Evolutionary conservation across 164 flowering plant genomes (phyloP).

Genomic region (Chimonanthus salicifolius): DNA sequence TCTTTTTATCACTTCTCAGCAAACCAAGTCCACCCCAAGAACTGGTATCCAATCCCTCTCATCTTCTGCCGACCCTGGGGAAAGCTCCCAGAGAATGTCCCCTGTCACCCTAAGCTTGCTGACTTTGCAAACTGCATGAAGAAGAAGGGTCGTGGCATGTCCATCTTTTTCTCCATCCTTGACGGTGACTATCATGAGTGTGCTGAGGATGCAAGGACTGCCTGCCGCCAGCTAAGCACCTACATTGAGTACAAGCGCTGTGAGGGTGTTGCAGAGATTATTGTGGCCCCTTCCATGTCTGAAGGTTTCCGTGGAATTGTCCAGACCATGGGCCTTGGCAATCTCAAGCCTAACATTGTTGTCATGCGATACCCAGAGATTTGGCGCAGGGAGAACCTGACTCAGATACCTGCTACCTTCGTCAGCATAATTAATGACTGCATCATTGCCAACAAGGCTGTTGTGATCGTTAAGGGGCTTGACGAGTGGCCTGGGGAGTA

Average conservation of each 20-base stretch:
- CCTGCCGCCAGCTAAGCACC: slow-evolving; percentile 70
- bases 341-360: slow-evolving; percentile 94
- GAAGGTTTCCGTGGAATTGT: slow-evolving; percentile 95
- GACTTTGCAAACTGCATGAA: slow-evolving; percentile 99
- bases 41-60: slow-evolving; percentile 98
- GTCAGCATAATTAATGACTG: slow-evolving; percentile 95
- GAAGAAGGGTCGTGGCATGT: slow-evolving; percentile 99
- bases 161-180: slow-evolving; percentile 81
- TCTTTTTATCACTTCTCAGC: slow-evolving; percentile 48
- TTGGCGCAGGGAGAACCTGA: slow-evolving; percentile 94
- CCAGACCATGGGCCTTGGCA: slow-evolving; percentile 99
- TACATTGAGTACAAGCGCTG: slow-evolving; percentile 92
- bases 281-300: slow-evolving; percentile 94
- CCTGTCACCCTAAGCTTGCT: slow-evolving; percentile 98
- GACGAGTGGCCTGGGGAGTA: slow-evolving; percentile 99
- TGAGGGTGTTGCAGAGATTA: slow-evolving; percentile 98
- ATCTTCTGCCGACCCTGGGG: slow-evolving; percentile 99
- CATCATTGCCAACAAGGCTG: slow-evolving; percentile 96
- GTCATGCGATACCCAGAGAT: slow-evolving; percentile 99
- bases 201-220: slow-evolving; percentile 90
- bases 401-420: slow-evolving; percentile 83
- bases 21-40: slow-evolving; percentile 93
- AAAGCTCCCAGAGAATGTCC: slow-evolving; percentile 95
- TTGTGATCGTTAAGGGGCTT: slow-evolving; percentile 94
- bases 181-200: slow-evolving; percentile 94